Evolutionary conservation across 176 grass and related monocot genomes (phyloP).

Genomic region (Typha latifolia): DNA sequence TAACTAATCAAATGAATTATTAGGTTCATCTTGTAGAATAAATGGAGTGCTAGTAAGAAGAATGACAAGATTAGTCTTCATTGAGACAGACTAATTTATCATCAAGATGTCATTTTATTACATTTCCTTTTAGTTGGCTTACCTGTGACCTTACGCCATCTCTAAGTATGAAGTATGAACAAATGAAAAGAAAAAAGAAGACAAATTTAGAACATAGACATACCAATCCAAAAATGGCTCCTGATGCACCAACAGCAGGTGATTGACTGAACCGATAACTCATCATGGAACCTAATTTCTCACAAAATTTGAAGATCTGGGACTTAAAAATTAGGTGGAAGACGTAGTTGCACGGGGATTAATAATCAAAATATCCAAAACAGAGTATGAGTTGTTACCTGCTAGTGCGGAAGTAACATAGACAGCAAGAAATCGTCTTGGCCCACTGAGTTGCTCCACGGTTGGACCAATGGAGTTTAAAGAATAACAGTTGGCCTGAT

Average conservation of each 20-base stretch:
- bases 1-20: too few relatives aligned
- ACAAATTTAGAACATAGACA: slow-evolving; percentile 3
- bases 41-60: too few relatives aligned
- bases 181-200: neutral
- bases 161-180: slow-evolving; percentile 1
- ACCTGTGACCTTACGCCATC: neutral
- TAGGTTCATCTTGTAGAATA: too few relatives aligned
- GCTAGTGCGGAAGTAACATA: slow-evolving; percentile 73
- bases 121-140: neutral
- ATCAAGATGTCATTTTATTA: neutral
- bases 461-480: slow-evolving; percentile 83
- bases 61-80: too few relatives aligned
- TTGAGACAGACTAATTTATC: too few relatives aligned
- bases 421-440: slow-evolving; percentile 61
- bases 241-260: slow-evolving; percentile 80
- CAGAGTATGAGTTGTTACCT: slow-evolving; percentile 35
- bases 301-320: slow-evolving; percentile 13
- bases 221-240: slow-evolving; percentile 93
- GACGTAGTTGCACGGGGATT: neutral
- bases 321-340: slow-evolving; percentile 19
- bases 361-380: slow-evolving; percentile 2
- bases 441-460: slow-evolving; percentile 63
- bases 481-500: slow-evolving; percentile 91
- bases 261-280: slow-evolving; percentile 49
- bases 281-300: slow-evolving; percentile 73